Evolutionary conservation across 257 asterid species (phyloP).

Genomic region (Scutellaria baicalensis): DNA sequence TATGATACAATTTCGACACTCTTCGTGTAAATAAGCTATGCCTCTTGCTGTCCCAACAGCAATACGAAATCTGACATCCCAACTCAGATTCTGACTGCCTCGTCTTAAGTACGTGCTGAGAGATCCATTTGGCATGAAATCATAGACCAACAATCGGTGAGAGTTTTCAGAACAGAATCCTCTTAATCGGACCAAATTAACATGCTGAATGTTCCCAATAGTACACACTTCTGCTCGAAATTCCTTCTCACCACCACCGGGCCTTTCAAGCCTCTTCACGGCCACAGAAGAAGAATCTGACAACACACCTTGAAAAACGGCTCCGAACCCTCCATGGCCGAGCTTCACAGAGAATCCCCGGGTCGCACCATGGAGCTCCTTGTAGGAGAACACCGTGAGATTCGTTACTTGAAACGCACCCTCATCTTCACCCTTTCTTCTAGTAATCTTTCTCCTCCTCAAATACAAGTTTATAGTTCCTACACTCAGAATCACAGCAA

Average conservation of each 20-base stretch:
- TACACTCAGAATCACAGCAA: slow-evolving; percentile 31
- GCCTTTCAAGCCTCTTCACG: slow-evolving; percentile 74
- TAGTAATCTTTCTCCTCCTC: slow-evolving; percentile 31
- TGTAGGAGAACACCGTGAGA: slow-evolving; percentile 56
- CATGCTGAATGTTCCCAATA: slow-evolving; percentile 75
- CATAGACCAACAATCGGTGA: slow-evolving; percentile 72
- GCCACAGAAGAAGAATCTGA: slow-evolving; percentile 56
- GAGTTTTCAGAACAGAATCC: slow-evolving; percentile 73
- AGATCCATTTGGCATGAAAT: slow-evolving; percentile 81
- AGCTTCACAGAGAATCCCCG: slow-evolving; percentile 73
- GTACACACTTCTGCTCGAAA: slow-evolving; percentile 82
- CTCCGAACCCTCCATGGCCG: slow-evolving; percentile 88
- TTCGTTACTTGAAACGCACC: slow-evolving; percentile 47
- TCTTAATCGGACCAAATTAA: slow-evolving; percentile 66
- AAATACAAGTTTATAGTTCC: slow-evolving; percentile 31
- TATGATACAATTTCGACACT: slow-evolving; percentile 56
- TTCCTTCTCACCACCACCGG: slow-evolving; percentile 74
- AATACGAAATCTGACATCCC: slow-evolving; percentile 58
- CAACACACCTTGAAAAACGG: slow-evolving; percentile 59
- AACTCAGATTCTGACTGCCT: slow-evolving; percentile 47
- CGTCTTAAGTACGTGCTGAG: slow-evolving; percentile 48
- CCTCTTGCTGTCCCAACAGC: slow-evolving; percentile 70
- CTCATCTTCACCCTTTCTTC: slow-evolving; percentile 35
- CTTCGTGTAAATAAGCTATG: slow-evolving; percentile 75
- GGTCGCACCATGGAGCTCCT: slow-evolving; percentile 64